Evolutionary conservation across 1,139 yeast genomes (phyloP).

Genomic region (Waltiozyma sp.): DNA sequence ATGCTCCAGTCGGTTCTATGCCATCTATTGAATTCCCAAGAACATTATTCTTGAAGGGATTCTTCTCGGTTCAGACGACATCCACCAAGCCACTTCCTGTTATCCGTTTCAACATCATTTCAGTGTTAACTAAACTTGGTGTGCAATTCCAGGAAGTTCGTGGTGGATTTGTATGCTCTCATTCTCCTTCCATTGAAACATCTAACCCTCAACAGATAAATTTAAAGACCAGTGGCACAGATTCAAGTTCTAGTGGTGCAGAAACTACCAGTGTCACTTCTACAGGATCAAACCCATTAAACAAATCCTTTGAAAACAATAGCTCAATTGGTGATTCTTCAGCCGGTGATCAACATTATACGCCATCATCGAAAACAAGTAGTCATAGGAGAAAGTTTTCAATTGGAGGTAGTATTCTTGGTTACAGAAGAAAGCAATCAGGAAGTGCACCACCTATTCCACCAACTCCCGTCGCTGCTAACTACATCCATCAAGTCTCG

Average conservation of each 20-base stretch:
- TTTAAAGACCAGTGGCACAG: not conserved
- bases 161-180: slow-evolving; percentile 88
- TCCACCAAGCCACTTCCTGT: slow-evolving; percentile 87
- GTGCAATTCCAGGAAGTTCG: slow-evolving; percentile 82
- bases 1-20: slow-evolving; percentile 73
- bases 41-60: slow-evolving; percentile 85
- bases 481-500: slow-evolving; percentile 4
- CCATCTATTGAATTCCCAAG: slow-evolving; percentile 91
- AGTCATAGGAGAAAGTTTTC: slow-evolving; percentile 54
- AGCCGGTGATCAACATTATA: slow-evolving; percentile 8
- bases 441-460: slow-evolving; percentile 16
- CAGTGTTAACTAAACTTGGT: slow-evolving; percentile 65
- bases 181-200: slow-evolving; percentile 27
- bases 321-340: slow-evolving; percentile 7
- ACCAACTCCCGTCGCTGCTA: slow-evolving; percentile 34
- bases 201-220: slow-evolving; percentile 1
- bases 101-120: slow-evolving; percentile 75
- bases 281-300: slow-evolving; percentile 4
- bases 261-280: slow-evolving; percentile 1
- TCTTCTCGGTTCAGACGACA: slow-evolving; percentile 91
- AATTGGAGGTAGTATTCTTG: slow-evolving; percentile 34
- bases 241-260: not conserved
- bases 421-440: slow-evolving; percentile 17
- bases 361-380: slow-evolving; percentile 16
- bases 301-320: slow-evolving; percentile 5